Base-by-base conservation (phyloP, 2,329 filamentous ascomycete genomes). In the Madurella mycetomatis region DNA sequence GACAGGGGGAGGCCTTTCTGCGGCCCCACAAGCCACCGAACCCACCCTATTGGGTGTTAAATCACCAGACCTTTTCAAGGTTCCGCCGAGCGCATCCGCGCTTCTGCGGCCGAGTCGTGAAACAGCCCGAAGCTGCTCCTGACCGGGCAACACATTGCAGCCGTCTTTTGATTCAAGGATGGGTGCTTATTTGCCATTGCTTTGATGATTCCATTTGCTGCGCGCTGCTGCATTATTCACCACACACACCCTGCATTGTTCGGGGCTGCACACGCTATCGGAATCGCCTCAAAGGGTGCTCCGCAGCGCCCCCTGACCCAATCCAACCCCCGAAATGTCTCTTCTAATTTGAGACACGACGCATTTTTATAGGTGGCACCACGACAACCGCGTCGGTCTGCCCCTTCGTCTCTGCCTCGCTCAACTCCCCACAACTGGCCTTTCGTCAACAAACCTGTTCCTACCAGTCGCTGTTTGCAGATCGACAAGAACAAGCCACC, bases 331-430 rank as follows among this genome's bases (percentile, higher is more conserved):
- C 49, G 42, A 60, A 60, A 58, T 55, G 54, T 53, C 34, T 56
- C 51, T 55, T 51, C 49, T 62, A 62, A 64, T 64, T 64, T 58
- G 59, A 56, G 53, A 58, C 59, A 62, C 31, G 52, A 50, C 53
- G 56, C 59, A 52, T 59, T 58, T 59, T 59, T 56, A 47, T 53
- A 55, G 53, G 60, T 62, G 59, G 56, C 59, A 61, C 62, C 57
- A 60, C 58, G 47, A 46, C 44, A 53, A 55, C 49, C 57, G 54
- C 49, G 49, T 54, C 17, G 47, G 39, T 40, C 17, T 51, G 39
- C 51, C 42, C 37, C 52, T 51, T 53, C 41, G 31, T 53, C 31
- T n/a, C 41, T 41, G 40, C 34, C 40, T 48, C 17, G 46, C 30
- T 37, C 47, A 47, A 31, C 34, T 43, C 18, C 19, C 40, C 49